Percentiles rank a stretch among this genome's conserved stretches.
Evolutionary conservation across 2,329 filamentous ascomycete species (phyloP).

Genomic region (Orbilia javanica): DNA sequence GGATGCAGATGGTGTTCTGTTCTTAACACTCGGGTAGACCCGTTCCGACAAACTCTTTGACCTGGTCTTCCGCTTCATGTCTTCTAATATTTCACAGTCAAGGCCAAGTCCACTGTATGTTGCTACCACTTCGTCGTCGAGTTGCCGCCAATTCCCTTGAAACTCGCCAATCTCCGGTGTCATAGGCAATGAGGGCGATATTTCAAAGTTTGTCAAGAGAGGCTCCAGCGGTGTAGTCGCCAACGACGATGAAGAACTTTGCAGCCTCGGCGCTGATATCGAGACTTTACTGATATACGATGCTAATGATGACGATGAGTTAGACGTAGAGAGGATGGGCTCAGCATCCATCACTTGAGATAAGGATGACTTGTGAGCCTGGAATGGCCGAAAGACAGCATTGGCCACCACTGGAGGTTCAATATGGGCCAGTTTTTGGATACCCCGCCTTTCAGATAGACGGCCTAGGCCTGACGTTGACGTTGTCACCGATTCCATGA

Average conservation of each 20-base stretch:
- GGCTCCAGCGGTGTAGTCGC: conserved; percentile 53
- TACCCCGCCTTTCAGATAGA: conserved; percentile 55
- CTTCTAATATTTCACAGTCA: conserved; percentile 57
- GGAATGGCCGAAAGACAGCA: conserved; percentile 48
- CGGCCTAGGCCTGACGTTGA: conserved; percentile 53
- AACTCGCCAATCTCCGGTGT: conserved; percentile 57
- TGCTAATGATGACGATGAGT: conserved; percentile 49
- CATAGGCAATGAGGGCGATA: conserved; percentile 52
- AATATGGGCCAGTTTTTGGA: conserved; percentile 57
- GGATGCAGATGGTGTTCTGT: conserved; percentile 30
- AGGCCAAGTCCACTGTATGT: conserved; percentile 54
- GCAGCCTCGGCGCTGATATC: conserved; percentile 51
- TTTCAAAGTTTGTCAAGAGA: conserved; percentile 48
- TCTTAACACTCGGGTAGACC: conserved; percentile 32
- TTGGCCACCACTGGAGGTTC: conserved; percentile 42
- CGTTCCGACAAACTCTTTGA: conserved; percentile 55
- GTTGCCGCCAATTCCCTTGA: conserved; percentile 56
- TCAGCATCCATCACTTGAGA: conserved; percentile 53
- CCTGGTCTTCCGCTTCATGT: conserved; percentile 49
- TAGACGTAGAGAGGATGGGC: conserved; percentile 51
- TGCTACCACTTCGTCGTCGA: conserved; percentile 53
- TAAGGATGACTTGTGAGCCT: conserved; percentile 51
- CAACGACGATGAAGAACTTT: conserved; percentile 48
- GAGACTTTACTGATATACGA: conserved; percentile 54
- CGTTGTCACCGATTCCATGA: conserved; percentile 50